phyloP scores from a whole-genome alignment of 805 yeast genomes.

The Myxozyma monticola region DNA sequence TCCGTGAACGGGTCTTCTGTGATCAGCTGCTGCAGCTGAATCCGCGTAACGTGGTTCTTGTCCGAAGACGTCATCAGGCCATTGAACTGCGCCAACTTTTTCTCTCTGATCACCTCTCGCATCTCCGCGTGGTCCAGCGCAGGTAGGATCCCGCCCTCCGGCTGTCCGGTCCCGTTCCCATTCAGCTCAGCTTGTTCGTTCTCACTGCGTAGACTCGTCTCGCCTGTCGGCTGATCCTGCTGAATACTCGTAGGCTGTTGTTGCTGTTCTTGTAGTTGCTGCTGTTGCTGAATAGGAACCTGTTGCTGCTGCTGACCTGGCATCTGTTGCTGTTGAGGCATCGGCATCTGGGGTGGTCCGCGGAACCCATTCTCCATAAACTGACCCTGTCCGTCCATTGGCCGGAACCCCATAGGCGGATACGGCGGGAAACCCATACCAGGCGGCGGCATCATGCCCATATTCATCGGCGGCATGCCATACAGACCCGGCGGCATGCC shows the following conservation, averaged over 20 bases:
- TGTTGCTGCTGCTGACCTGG: constrained; percentile 11
- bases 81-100: constrained; percentile 63
- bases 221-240: background rate
- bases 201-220: too few relatives aligned
- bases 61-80: constrained; percentile 98
- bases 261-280: constrained; percentile 22
- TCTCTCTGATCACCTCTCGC: constrained; percentile 61
- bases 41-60: constrained; percentile 90
- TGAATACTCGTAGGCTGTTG: constrained; percentile 13
- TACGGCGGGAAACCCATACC: too few relatives aligned
- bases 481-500: too few relatives aligned
- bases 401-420: too few relatives aligned
- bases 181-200: background rate
- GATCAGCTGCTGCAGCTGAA: constrained; percentile 92
- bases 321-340: constrained; percentile 7
- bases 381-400: too few relatives aligned
- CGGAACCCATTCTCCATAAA: too few relatives aligned
- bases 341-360: constrained; percentile 32
- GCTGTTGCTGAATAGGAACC: constrained; percentile 3
- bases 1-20: constrained; percentile 97
- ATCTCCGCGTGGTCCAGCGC: constrained; percentile 8
- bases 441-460: too few relatives aligned
- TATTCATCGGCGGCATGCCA: too few relatives aligned
- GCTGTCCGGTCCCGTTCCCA: background rate
- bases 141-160: background rate